phyloP scores from a whole-genome alignment of 176 grass and related monocot genomes.

The Lolium rigidum region DNA sequence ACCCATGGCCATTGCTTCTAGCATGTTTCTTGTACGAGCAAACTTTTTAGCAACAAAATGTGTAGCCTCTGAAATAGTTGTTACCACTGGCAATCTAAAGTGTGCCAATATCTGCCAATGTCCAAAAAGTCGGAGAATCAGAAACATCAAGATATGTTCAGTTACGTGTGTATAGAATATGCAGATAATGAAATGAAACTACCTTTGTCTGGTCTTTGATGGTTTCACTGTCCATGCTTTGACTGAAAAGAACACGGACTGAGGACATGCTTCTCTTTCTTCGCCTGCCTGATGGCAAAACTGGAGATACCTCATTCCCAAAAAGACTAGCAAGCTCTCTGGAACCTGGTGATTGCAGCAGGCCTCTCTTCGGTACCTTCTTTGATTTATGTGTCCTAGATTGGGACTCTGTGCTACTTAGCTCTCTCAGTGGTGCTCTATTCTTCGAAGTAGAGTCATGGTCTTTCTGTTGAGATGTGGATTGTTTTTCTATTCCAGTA shows the following conservation, averaged over 20 bases:
- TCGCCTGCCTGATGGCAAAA: conserved; percentile 52
- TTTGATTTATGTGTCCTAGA: conserved; percentile 39
- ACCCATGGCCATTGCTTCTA: conserved; percentile 87
- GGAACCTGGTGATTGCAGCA: conserved; percentile 45
- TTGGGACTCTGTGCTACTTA: conserved; percentile 36
- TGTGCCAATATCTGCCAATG: conserved; percentile 70
- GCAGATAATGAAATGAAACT: conserved; percentile 32
- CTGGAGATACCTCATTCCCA: conserved; percentile 41
- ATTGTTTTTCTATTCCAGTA: conserved; percentile 18
- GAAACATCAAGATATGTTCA: conserved; percentile 21
- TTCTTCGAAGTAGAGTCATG: conserved; percentile 30
- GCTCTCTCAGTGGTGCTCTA: conserved; percentile 44
- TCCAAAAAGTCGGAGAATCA: conserved; percentile 17
- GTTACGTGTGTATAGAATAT: conserved; percentile 31
- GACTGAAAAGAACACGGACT: conserved; percentile 77
- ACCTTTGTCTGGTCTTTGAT: conserved; percentile 87
- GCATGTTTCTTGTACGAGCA: conserved; percentile 87
- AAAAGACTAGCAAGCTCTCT: conserved; percentile 62
- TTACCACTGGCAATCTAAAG: conserved; percentile 57
- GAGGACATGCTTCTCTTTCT: conserved; percentile 59
- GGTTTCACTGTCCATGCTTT: conserved; percentile 72
- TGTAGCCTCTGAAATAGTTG: conserved; percentile 75
- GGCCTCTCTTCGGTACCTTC: conserved; percentile 41
- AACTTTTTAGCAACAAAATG: conserved; percentile 89
- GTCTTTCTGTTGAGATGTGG: conserved; percentile 41